Base-by-base conservation (phyloP, 768 basidiomycete genomes). In the Trametes sanguinea region DNA sequence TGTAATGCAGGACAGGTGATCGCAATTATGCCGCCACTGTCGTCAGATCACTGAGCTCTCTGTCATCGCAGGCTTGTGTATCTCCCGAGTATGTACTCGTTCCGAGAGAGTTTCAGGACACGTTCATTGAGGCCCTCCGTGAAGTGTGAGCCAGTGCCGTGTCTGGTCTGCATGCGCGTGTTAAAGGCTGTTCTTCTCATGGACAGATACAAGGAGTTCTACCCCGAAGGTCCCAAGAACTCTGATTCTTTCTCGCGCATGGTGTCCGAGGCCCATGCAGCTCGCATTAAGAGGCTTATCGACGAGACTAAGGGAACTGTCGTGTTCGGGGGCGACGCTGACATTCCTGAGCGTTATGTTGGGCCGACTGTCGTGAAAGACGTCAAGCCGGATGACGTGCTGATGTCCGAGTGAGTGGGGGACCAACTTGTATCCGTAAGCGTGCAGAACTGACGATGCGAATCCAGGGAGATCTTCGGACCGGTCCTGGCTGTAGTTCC, bases 401-500 rank as follows among this genome's bases (percentile, higher is more conserved):
- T 50, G 11, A 50, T 50, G 48, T 6, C 11, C 13, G 48, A 50
- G 48, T 50, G 27, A 50, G 48, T 50, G 30, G 4, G 3, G 6
- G 2, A 29, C 39, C 4, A 22, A 22, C 22, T 22, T 22, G 22
- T 22, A 22, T 1, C 22, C 22, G 22, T 22, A 22, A 22, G 22
- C 22, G 22, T 22, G 22, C 22, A 22, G 22, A 22, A 32, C 10
- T 6, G 13, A 8, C 16, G 22, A 17, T 13, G 22, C 30, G 3
- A 14, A 14, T 44, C 0, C 64, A 91, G 90, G 62, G 92, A 94
- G 68, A 78, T 93, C 43, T 94, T 94, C 66, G 92, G 92, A 0
- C 91, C 92, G 8, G 63, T 94, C 16, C 75, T 94, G 27, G 87
- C 89, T 3, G 78, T 94, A 40, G 75, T 94, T 2, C 81, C 85